Evolutionary conservation across 73 alveolate genomes (phyloP).

Genomic region (Paramecium octaurelia): DNA sequence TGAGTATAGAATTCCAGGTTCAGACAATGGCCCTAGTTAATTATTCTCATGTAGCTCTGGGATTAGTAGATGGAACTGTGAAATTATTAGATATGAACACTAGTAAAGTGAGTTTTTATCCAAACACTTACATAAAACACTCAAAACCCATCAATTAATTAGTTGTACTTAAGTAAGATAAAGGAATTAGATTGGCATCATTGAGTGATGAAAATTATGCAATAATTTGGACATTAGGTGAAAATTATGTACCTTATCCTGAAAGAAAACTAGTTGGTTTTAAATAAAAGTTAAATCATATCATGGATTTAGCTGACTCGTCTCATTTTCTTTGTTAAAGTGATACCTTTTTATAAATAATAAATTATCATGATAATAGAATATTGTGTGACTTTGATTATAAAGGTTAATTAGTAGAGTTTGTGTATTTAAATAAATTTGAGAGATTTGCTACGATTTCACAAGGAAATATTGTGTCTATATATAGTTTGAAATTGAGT

Average conservation of each 20-base stretch:
- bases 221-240: conserved; percentile 44
- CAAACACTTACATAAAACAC: neutral
- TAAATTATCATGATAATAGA: conserved; percentile 31
- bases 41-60: neutral
- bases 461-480: neutral
- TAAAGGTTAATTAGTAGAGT: conserved; percentile 1
- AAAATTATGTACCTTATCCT: conserved; percentile 43
- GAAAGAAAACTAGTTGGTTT: conserved; percentile 10
- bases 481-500: neutral
- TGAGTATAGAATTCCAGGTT: neutral
- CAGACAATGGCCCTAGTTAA: neutral
- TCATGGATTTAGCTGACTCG: conserved; percentile 15
- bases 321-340: neutral
- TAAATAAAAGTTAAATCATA: neutral
- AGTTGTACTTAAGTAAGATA: neutral
- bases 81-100: conserved; percentile 1
- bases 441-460: neutral
- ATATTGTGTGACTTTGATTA: neutral
- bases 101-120: conserved; percentile 25
- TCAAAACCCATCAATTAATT: neutral
- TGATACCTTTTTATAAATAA: neutral
- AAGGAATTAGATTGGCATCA: conserved; percentile 4
- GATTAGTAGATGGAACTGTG: conserved; percentile 15
- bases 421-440: neutral
- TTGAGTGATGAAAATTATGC: neutral